Percentiles rank a stretch among this genome's conserved stretches.
phyloP scores from a whole-genome alignment of 257 asterid species.

The Ilex asprella region DNA sequence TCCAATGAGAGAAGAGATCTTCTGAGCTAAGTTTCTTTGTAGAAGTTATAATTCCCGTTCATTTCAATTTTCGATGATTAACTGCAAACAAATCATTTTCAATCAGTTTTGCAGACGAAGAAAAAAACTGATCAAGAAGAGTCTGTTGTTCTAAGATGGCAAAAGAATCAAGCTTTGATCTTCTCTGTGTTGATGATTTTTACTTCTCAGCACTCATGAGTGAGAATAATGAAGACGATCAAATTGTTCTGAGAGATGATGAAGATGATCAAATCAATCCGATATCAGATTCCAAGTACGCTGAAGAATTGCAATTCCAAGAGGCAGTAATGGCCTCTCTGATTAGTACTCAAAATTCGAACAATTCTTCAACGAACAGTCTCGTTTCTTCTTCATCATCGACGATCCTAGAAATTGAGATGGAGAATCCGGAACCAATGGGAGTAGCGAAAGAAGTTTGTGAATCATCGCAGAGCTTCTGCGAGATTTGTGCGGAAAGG shows the following conservation, averaged over 20 bases:
- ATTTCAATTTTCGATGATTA: too few species aligned
- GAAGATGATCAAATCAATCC: slow-evolving; percentile 4
- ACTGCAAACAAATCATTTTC: too few species aligned
- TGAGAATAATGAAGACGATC: background rate
- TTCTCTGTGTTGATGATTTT: slow-evolving; percentile 9
- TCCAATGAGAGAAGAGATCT: too few species aligned
- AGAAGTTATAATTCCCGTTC: too few species aligned
- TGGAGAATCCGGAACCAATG: background rate
- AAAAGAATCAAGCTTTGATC: too few species aligned
- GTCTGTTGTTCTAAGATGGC: too few species aligned
- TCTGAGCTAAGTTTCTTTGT: too few species aligned
- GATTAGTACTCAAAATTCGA: background rate
- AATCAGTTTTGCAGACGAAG: too few species aligned
- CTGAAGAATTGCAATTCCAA: slow-evolving; percentile 27
- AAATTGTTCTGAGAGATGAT: too few species aligned
- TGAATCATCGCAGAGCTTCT: slow-evolving; percentile 18
- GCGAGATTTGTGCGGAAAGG: slow-evolving; percentile 53
- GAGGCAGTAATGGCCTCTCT: slow-evolving; percentile 23
- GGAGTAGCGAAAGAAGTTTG: background rate
- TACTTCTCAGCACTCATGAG: slow-evolving; percentile 12
- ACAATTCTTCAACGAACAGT: background rate
- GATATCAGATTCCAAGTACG: slow-evolving; percentile 16
- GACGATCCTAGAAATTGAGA: background rate
- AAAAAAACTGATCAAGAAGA: too few species aligned
- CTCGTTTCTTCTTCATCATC: too few species aligned